Evolutionary conservation across 768 basidiomycete species (phyloP), one percentile per base, ranked within the genome.

Genomic region (Mycena polygramma): DNA sequence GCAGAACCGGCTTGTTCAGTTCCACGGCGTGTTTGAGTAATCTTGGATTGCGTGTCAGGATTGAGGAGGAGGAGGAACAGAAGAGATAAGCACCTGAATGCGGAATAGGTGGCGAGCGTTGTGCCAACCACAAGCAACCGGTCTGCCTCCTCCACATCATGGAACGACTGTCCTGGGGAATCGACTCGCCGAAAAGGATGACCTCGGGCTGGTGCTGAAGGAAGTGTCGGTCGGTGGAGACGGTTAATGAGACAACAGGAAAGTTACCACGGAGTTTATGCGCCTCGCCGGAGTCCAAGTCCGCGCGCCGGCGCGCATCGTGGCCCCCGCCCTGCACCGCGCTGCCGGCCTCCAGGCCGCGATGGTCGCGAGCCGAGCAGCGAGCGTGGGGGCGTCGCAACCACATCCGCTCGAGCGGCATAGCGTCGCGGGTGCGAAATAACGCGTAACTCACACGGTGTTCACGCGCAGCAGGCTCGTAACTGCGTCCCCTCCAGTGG

Each of bases 41-140:
- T 73, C 96, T 94, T 37, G 19, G 45, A 43, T 94, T 39, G 14
- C 39, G 43, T 15, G 2, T 52, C 13, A 19, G 46, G 46, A 39
- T 46, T 20, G 2, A 4, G 15, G 45, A 13, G 30, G 20, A 6
- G 15, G n/a, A 30, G 30, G 30, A 41, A 48, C 24, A 63, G 10
- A 7, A 7, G 19, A 49, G 37, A 51, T 35, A 41, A 49, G 30
- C 73, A 94, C 94, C 94, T 86, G 80, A 92, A 98, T 2, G 96
- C 95, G 9, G 94, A 96, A 80, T 93, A 98, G 0, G 97, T 98
- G 0, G 97, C 96, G 35, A 98, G 88, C 1, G 95, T 96, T 0
- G 96, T 97, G 41, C 97, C 97, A 43, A 97, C 81, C 46, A 97
- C 82, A 53, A 99, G 87, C 0, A 98, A 79, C 53, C 89, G 85